Percentiles rank a stretch among this genome's conserved stretches.
phyloP scores from a whole-genome alignment of 495 filamentous ascomycete genomes.

The Neurospora sp. region DNA sequence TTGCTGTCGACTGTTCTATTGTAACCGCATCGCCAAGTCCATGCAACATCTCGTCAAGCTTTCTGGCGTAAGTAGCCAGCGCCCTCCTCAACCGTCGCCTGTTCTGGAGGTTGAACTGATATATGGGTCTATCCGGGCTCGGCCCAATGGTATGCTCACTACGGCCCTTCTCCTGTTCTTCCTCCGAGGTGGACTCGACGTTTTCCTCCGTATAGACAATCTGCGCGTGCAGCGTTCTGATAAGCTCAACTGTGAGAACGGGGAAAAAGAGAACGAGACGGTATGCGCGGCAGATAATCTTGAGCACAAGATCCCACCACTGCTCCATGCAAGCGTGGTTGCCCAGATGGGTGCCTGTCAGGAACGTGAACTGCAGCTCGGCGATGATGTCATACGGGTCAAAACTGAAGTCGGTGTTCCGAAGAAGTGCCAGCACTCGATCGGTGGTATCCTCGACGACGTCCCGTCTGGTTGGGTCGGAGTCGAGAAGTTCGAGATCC shows the following conservation, averaged over 20 bases:
- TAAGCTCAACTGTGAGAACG: constrained; percentile 47
- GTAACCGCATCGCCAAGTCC: constrained; percentile 19
- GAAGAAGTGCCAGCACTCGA: constrained; percentile 21
- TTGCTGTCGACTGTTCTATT: constrained; percentile 23
- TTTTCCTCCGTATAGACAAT: constrained; percentile 58
- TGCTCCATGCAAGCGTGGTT: constrained; percentile 83
- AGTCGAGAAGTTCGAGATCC: constrained; percentile 61
- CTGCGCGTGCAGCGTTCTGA: constrained; percentile 59
- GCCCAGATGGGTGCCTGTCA: constrained; percentile 70
- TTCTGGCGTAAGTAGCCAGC: constrained; percentile 34
- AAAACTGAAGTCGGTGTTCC: not conserved
- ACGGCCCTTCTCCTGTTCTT: constrained; percentile 6
- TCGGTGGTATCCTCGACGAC: constrained; percentile 24
- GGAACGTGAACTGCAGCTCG: constrained; percentile 76
- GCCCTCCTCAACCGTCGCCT: constrained; percentile 22
- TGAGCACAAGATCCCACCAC: constrained; percentile 66
- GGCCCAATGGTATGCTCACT: constrained; percentile 2
- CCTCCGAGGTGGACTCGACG: constrained; percentile 35
- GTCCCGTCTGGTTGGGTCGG: constrained; percentile 14
- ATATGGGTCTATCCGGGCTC: constrained; percentile 25
- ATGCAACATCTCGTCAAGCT: constrained; percentile 27
- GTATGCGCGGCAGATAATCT: constrained; percentile 60
- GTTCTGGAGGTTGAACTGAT: constrained; percentile 38
- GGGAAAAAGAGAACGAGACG: constrained; percentile 46
- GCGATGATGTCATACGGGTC: constrained; percentile 53